These are phyloP conservation scores for Syncephalastrum racemosum DNA, from an alignment of 371 early-diverging fungal species.

Conservation along the genomic window DNA sequence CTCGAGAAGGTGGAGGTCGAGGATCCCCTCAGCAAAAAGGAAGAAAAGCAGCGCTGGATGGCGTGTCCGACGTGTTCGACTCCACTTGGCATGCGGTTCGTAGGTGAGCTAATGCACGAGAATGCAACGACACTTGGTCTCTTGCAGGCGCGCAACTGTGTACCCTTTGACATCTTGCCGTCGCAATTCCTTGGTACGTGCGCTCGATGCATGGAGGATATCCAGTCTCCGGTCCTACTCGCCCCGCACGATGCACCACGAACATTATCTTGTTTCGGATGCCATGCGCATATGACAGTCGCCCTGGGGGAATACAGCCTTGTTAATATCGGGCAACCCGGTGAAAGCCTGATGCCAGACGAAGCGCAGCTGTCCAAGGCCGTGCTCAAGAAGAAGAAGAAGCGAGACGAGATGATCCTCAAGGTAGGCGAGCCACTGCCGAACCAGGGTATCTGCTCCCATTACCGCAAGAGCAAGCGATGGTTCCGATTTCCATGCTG, in stretches of 20 bases:
- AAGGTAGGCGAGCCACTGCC: slow-evolving; percentile 77
- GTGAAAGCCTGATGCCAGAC: slow-evolving; percentile 32
- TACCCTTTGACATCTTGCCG: slow-evolving; percentile 68
- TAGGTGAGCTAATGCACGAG: slow-evolving; percentile 56
- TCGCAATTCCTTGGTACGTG: slow-evolving; percentile 68
- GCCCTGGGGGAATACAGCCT: slow-evolving; percentile 50
- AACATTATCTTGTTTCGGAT: slow-evolving; percentile 51
- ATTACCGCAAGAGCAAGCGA: slow-evolving; percentile 90
- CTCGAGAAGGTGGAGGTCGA: slow-evolving; percentile 55
- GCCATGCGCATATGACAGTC: slow-evolving; percentile 52
- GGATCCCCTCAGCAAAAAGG: slow-evolving; percentile 15
- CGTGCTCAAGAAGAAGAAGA: slow-evolving; percentile 43
- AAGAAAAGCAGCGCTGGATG: slow-evolving; percentile 50
- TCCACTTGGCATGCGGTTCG: slow-evolving; percentile 52
- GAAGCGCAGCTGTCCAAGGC: slow-evolving; percentile 27
- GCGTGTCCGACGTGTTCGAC: slow-evolving; percentile 71
- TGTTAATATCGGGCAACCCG: slow-evolving; percentile 48
- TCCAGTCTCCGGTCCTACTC: slow-evolving; percentile 24
- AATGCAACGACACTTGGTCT: slow-evolving; percentile 63
- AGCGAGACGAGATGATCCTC: slow-evolving; percentile 40
- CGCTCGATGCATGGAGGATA: slow-evolving; percentile 43
- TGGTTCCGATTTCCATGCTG: slow-evolving; percentile 98
- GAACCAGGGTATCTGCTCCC: slow-evolving; percentile 85
- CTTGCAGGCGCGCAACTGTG: slow-evolving; percentile 70
- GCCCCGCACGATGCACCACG: slow-evolving; percentile 35